phyloP scores from a whole-genome alignment of 2,329 filamentous ascomycete species.

The Polychaeton citri region DNA sequence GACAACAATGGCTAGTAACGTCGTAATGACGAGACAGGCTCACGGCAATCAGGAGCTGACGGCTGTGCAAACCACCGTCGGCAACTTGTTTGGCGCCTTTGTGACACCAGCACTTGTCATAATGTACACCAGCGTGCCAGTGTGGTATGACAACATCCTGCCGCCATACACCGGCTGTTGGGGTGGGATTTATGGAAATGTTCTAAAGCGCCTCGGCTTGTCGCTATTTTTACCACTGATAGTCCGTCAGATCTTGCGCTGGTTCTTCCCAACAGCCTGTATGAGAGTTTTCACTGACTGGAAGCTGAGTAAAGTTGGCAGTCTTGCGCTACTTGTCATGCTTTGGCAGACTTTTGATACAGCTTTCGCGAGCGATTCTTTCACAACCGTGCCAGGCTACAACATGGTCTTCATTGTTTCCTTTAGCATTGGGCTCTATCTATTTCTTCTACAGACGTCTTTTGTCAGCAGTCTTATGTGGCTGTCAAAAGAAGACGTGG shows the following conservation, averaged over 20 bases:
- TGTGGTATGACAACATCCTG: constrained; percentile 43
- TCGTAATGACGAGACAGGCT: constrained; percentile 57
- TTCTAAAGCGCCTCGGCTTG: constrained; percentile 55
- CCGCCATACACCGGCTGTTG: constrained; percentile 42
- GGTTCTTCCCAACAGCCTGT: constrained; percentile 40
- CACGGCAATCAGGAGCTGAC: constrained; percentile 41
- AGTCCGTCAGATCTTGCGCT: constrained; percentile 47
- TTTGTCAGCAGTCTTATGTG: constrained; percentile 37
- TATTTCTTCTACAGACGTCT: background rate
- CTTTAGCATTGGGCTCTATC: constrained; percentile 50
- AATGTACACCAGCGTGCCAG: constrained; percentile 41
- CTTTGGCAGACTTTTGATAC: constrained; percentile 56
- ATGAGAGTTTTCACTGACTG: constrained; percentile 39
- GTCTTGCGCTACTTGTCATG: constrained; percentile 34
- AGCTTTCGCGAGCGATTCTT: constrained; percentile 50
- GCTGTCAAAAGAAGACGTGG: constrained; percentile 47
- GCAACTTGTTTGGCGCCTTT: constrained; percentile 57
- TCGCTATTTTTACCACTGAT: constrained; percentile 51
- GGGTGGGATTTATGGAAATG: constrained; percentile 48
- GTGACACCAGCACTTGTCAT: constrained; percentile 51
- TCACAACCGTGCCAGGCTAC: constrained; percentile 42
- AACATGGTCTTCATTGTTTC: constrained; percentile 56
- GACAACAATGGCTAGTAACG: constrained; percentile 60
- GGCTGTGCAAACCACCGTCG: constrained; percentile 53
- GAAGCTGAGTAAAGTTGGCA: constrained; percentile 32